Base-by-base conservation (phyloP, 495 filamentous ascomycete species). In the Lophiotrema nucula region DNA sequence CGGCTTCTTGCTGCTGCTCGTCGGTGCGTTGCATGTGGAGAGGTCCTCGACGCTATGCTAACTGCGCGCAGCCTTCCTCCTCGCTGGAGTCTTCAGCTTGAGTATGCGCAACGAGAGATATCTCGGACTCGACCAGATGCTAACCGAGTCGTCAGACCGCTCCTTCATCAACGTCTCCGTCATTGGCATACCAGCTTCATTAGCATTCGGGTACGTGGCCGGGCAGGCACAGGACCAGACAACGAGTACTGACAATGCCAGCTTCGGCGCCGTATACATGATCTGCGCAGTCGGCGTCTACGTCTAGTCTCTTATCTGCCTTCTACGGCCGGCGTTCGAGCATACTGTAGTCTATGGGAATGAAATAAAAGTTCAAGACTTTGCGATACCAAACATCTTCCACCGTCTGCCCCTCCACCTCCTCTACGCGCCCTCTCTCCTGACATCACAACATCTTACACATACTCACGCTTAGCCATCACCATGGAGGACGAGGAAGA, bases 221-320 rank as follows among this genome's bases (percentile, higher is more conserved):
- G n/a, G n/a, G n/a, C n/a, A n/a, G n/a, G n/a, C n/a, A n/a, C n/a
- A n/a, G n/a, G n/a, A n/a, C n/a, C n/a, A n/a, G n/a, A n/a, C n/a
- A n/a, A n/a, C n/a, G n/a, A n/a, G n/a, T n/a, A n/a, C n/a, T n/a
- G n/a, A n/a, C n/a, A n/a, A n/a, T n/a, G n/a, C 1, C 69, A 98
- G 93, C 38, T 90, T 97, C 71, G 93, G 95, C 60, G 88, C 92
- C 42, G 90, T 97, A 19, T 95, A 89, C 79, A 92, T 96, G 85
- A 97, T 98, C 70, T 98, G 93, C 74, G 93, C 90, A 21, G 93
- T 91, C 70, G 93, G 93, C 68, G 95, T 98, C 69, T 98, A 98
- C 85, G 93, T 98, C 74, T 98, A 84, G 77, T 60, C 55, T 53
- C 56, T 46, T 64, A 15, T 62, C 50, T 37, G n/a, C 35, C 44